Evolutionary conservation across 2,329 filamentous ascomycete species (phyloP), one percentile per base, ranked within the genome.

Genomic region (Neurospora sp.): DNA sequence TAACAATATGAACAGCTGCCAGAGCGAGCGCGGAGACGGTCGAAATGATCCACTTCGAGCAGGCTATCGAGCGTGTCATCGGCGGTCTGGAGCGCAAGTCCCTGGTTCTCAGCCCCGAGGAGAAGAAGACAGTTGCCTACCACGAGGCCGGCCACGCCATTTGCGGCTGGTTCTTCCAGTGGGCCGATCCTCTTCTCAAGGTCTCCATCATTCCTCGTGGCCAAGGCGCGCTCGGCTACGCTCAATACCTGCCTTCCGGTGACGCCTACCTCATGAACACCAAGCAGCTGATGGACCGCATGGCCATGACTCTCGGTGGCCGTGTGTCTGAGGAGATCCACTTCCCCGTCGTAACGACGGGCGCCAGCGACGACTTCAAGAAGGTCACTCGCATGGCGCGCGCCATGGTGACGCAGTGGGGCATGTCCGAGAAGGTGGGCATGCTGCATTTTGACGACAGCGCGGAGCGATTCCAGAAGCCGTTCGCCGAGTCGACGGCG

Each of bases 351-450:
- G 96, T 99, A 23, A 99, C 96, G 1, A 96, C 92, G 66, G 96
- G 96, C 70, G 96, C 95, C 23, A 94, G 90, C 69, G 96, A 98
- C 79, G 96, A 99, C 79, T 99, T 99, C 87, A 95, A 96, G 82
- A 99, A 99, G 83, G 96, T 98, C 52, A 97, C 96, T 2, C 88
- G 90, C 70, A 95, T 97, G 91, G 96, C 96, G 3, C 96, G 92
- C 19, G 91, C 92, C 72, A 99, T 99, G 96, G 96, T 99, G 38
- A 99, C 95, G n/a, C 93, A 97, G 80, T 99, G 93, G 90, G 96
- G 96, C 75, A 99, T 99, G 96, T 96, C 92, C 52, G 88, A 92
- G 75, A 96, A 97, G 83, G 90, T 99, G 66, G 95, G 95, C 38
- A 94, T 94, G 73, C 86, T 99, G 73, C 92, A 96, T 84, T 99